Base-by-base conservation (phyloP, 2,329 filamentous ascomycete species). In the Aureobasidium mangrovei region DNA sequence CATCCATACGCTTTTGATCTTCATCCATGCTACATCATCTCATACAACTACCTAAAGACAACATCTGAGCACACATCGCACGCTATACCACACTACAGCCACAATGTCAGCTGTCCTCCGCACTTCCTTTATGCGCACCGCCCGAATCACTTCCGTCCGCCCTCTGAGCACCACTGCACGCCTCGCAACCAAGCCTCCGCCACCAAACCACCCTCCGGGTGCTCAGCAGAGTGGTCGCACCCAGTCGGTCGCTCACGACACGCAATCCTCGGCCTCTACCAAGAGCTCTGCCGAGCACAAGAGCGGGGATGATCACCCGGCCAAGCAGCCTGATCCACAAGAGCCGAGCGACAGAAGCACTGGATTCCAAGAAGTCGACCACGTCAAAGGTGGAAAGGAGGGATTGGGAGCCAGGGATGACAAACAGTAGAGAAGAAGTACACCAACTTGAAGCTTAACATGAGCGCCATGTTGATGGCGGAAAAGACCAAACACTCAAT, bases 271-370 rank as follows among this genome's bases (percentile, higher is more conserved):
- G 27, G 66, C 68, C 12, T 68, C 66, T 0, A 48, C 51, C 5
- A 55, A 65, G 0, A 62, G 66, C 53, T 42, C 52, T 4, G 57
- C 63, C 0, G 62, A 66, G 52, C 48, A 62, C 27, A 62, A 62
- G 56, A 61, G 33, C 7, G 66, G 65, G 2, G 63, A 65, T 36
- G 64, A 70, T 24, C 67, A 70, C 52, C 69, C 68, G 1, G 67
- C 68, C 0, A 70, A 70, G 55, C 68, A 70, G 48, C 68, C 68
- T 0, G 68, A 71, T 49, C 49, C 60, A 6, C 68, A 71, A 56
- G 54, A 57, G 18, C 52, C 66, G 57, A 65, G 66, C 4, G 61
- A 56, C 1, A 57, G 66, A 41, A 64, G 51, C 33, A 71, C 68
- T 18, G 68, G 68, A 0, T 68, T 70, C 48, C 44, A 58, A 12